Evolutionary conservation across 1,139 yeast species (phyloP).

Genomic region (Geotrichum macrosporum): DNA sequence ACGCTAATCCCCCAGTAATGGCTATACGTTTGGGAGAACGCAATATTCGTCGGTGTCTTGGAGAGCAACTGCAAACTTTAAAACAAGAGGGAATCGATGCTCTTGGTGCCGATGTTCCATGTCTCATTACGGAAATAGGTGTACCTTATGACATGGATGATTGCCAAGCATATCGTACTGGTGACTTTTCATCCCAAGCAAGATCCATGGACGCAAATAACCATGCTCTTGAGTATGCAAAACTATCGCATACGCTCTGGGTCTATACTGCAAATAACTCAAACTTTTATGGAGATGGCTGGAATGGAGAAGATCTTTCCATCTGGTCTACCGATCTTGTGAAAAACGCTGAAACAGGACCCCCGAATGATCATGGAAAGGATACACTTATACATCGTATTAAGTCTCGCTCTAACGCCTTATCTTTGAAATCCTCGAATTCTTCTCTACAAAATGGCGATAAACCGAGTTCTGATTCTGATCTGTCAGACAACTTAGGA

Average conservation of each 20-base stretch:
- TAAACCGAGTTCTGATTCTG: constrained; percentile 11
- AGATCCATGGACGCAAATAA: constrained; percentile 79
- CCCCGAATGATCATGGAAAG: neutral
- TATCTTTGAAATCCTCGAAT: neutral
- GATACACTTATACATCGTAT: constrained; percentile 4
- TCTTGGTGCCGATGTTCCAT: constrained; percentile 39
- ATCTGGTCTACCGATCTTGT: constrained; percentile 63
- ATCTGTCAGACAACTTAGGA: neutral
- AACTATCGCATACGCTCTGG: constrained; percentile 78
- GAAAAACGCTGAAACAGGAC: constrained; percentile 4
- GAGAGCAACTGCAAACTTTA: constrained; percentile 61
- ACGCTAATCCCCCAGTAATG: constrained; percentile 61
- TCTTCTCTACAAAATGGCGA: constrained; percentile 1
- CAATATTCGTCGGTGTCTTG: constrained; percentile 67
- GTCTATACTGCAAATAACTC: constrained; percentile 68
- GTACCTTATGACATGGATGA: constrained; percentile 94
- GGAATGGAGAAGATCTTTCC: constrained; percentile 93
- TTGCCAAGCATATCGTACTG: constrained; percentile 59
- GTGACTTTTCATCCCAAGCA: constrained; percentile 67
- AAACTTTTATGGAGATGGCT: constrained; percentile 80
- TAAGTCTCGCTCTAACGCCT: constrained; percentile 2
- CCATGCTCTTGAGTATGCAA: constrained; percentile 69
- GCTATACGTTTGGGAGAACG: constrained; percentile 77
- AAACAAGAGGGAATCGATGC: constrained; percentile 51
- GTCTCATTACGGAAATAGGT: constrained; percentile 89